Evolutionary conservation across 352 stramenopile genomes (phyloP), one percentile per base, ranked within the genome.

Genomic region (Globisporangium takayamanum): DNA sequence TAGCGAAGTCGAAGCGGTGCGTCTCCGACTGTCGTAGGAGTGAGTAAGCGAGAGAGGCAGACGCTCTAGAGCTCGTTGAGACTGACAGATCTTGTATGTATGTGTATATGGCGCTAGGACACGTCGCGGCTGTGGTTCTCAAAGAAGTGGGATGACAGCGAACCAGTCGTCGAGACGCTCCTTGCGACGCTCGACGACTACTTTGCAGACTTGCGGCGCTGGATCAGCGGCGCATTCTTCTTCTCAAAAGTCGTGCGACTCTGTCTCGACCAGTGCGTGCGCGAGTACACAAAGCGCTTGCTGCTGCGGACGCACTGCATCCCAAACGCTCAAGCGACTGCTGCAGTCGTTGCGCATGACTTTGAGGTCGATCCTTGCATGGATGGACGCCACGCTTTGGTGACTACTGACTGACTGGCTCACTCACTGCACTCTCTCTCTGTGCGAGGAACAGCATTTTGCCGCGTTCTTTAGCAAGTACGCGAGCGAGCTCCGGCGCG

Each of bases 181-280:
- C 54, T 94, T 15, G 82, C 72, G 22, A 94, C 84, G 7, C 65
- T 94, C 5, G 84, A 88, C 1, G 84, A 94, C 50, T 94, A 92
- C 53, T 91, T 79, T 47, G 50, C 49, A 0, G 84, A 94, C 48
- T 63, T 94, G 4, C 74, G 76, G 47, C 69, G 74, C 36, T 94
- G 84, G 84, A 88, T 94, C 51, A 83, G 73, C 16, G 72, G 82
- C 7, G 84, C 81, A 2, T 94, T 94, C 63, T 94, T 94, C 69
- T 92, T 92, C 55, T 85, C 80, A 15, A 91, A 91, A 26, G 59
- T 92, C 5, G 70, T 94, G 20, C 82, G 83, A 0, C 74, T 84
- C 47, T 83, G 79, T 50, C 63, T 94, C 25, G 77, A 92, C 45
- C 74, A 80, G 16, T 91, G 82, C 44, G 65, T 70, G 0, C 80